Conservation (phyloP, 1,284 basidiomycete genomes). For the Trichosporon inkin region DNA sequence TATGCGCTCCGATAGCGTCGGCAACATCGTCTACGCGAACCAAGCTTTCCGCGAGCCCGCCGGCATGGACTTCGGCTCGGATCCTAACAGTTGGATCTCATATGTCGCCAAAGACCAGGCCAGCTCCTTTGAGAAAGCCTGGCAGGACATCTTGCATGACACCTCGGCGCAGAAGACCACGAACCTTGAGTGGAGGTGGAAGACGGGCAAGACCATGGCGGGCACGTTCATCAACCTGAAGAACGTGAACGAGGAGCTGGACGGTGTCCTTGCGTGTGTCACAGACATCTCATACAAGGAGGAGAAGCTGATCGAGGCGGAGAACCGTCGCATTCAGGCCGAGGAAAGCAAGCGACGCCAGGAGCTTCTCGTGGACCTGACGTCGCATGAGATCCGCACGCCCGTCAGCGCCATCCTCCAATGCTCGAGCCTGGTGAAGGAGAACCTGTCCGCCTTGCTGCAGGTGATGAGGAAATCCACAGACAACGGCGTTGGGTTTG, state of each 20-base stretch:
- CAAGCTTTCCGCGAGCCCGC: slow-evolving; percentile 26
- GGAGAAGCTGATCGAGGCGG: slow-evolving; percentile 37
- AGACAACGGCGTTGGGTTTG: slow-evolving; percentile 28
- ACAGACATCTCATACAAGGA: slow-evolving; percentile 41
- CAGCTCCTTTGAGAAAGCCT: neutral
- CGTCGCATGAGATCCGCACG: slow-evolving; percentile 48
- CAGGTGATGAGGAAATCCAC: slow-evolving; percentile 31
- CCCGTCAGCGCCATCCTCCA: slow-evolving; percentile 48
- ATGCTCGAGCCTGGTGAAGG: slow-evolving; percentile 46
- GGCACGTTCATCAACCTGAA: slow-evolving; percentile 42
- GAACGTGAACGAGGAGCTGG: slow-evolving; percentile 26
- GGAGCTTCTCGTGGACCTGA: slow-evolving; percentile 48
- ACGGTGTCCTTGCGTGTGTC: slow-evolving; percentile 40
- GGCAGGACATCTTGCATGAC: neutral
- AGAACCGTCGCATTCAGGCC: slow-evolving; percentile 39
- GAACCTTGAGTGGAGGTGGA: slow-evolving; percentile 38
- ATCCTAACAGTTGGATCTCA: neutral
- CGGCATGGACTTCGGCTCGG: slow-evolving; percentile 13
- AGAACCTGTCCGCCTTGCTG: slow-evolving; percentile 37
- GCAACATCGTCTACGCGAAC: slow-evolving; percentile 34
- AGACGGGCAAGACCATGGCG: slow-evolving; percentile 31
- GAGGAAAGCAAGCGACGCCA: slow-evolving; percentile 42
- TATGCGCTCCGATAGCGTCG: slow-evolving; percentile 30
- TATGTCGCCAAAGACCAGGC: slow-evolving; percentile 8
- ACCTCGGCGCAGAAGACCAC: slow-evolving; percentile 23